Evolutionary conservation across 768 basidiomycete species (phyloP), one percentile per base, ranked within the genome.

Genomic region (Termitomyces sp.): DNA sequence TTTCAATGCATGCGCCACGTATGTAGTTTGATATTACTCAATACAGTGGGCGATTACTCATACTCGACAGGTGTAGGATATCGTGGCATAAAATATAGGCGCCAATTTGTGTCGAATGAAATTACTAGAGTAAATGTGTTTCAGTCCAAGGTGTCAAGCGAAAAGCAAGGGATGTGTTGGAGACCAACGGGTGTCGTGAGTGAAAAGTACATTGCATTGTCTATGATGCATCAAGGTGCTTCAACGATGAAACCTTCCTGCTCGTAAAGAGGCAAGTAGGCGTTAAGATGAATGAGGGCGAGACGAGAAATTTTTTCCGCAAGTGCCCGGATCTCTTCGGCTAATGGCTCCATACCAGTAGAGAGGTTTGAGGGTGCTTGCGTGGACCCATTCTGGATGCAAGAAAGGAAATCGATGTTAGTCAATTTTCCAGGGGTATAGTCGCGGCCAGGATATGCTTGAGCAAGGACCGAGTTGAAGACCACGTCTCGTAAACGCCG

Each of bases 241-340:
- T 61, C 46, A 63, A 57, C 68, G 61, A 82, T 72, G 68, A 86
- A 86, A 44, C 80, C 83, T 61, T 85, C 80, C 65, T 82, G 81
- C 71, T 89, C 86, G 73, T 94, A 94, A 57, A 92, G 70, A n/a
- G 83, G 82, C 40, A 89, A 75, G 71, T 90, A 93, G 54, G 89
- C 85, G 62, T 85, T 82, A 55, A 91, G 76, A 70, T 94, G 90
- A 64, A 91, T 85, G 50, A 82, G 75, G 2, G 86, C 86, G 55
- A 95, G 79, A 59, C 87, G 84, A 47, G 87, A 80, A 38, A 93
- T 79, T 67, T 88, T 84, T 66, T 90, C 86, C 32, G 82, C 83
- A 51, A 95, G 80, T 18, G 81, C 77, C 35, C 78, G 78, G 52
- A 89, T 83, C 71, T 95, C 92, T 43, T 85, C 82, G 57, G 79